Evolutionary conservation across 179 eudicot genomes (phyloP), one percentile per base, ranked within the genome.

Genomic region (Corrigiola litoralis): DNA sequence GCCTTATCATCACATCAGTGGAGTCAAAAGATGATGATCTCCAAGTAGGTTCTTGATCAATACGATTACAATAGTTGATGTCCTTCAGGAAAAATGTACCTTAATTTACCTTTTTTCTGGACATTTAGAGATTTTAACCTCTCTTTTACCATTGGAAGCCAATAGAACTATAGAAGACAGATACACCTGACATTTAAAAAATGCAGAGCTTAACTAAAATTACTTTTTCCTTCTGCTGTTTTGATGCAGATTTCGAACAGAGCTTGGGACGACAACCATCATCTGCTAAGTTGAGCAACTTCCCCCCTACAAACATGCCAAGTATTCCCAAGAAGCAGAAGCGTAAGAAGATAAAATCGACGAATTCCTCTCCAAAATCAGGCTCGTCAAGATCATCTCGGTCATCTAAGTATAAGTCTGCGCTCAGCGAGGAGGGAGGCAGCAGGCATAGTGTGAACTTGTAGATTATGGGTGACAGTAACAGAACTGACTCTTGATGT

Each of bases 211-310:
- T n/a, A n/a, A n/a, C n/a, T n/a, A n/a, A n/a, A n/a, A n/a, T n/a
- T n/a, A n/a, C n/a, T n/a, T n/a, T n/a, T n/a, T n/a, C n/a, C n/a
- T n/a, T n/a, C n/a, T n/a, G n/a, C n/a, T n/a, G n/a, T n/a, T n/a
- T n/a, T n/a, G n/a, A n/a, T 41, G 75, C 74, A 88, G 96, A 86
- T 66, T 80, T 82, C 66, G 83, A 78, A 47, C 75, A 79, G 17
- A 75, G 72, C 13, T 61, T 74, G 73, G 73, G 83, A 45, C 72
- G 72, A 49, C 84, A 75, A 54, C 52, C 81, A 50, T 59, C 75
- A 37, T 69, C 84, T 4, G 70, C 67, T 36, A 82, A 27, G 6
- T 48, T 70, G 41, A 76, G 56, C 60, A 84, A 78, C 66, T 57
- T 74, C 38, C 73, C 81, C 28, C 81, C 85, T 2, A 25, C 79